Conservation (phyloP, 495 filamentous ascomycete genomes). For the Penicillium longicatenatum region DNA sequence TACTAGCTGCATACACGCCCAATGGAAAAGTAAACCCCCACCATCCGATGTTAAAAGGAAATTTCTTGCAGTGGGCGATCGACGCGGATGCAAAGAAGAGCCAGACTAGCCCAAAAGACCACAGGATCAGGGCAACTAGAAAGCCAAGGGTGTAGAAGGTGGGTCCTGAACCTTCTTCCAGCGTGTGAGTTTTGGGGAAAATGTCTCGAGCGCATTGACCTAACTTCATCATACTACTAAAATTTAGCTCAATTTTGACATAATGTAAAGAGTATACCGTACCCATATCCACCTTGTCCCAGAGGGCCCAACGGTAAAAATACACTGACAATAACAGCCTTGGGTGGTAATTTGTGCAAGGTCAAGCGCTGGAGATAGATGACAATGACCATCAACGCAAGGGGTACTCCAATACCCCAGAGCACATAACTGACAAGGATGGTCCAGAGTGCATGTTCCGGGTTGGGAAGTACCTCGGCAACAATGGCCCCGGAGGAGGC, state of each 20-base stretch:
- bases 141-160: conserved; percentile 57
- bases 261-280: not conserved
- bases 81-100: conserved; percentile 55
- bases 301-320: conserved; percentile 65
- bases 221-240: conserved; percentile 50
- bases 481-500: conserved; percentile 58
- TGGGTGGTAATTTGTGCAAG: conserved; percentile 56
- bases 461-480: conserved; percentile 52
- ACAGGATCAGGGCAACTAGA: conserved; percentile 54
- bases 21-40: conserved; percentile 68
- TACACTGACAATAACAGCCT: conserved; percentile 60
- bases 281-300: conserved; percentile 59
- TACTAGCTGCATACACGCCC: conserved; percentile 56
- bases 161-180: conserved; percentile 46
- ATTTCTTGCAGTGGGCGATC: conserved; percentile 38
- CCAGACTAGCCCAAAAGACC: conserved; percentile 65
- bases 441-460: conserved; percentile 57
- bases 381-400: conserved; percentile 55
- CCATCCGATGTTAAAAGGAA: conserved; percentile 70
- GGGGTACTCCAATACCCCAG: conserved; percentile 59
- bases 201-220: conserved; percentile 51
- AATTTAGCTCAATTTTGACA: not conserved
- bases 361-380: conserved; percentile 64
- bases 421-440: conserved; percentile 58
- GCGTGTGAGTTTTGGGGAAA: conserved; percentile 52